Conservation (phyloP, 202 grass and related monocot species). For the Digitaria exilis region DNA sequence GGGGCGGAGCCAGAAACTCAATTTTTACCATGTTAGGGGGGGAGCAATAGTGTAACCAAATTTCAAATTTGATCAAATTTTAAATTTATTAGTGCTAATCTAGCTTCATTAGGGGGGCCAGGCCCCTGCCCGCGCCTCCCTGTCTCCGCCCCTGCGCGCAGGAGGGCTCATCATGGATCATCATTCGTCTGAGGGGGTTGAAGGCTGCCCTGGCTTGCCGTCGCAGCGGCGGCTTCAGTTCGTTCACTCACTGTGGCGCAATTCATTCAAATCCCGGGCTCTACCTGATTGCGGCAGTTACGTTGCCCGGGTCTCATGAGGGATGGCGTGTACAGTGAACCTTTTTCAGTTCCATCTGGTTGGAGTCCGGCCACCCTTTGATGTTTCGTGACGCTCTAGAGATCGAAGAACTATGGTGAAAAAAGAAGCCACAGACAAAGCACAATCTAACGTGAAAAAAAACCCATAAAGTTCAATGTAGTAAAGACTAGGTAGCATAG, state of each 20-base stretch:
- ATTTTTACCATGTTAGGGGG: no score
- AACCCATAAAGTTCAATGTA: no score
- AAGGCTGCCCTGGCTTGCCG: no score
- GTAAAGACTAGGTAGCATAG: no score
- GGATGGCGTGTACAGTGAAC: neutral
- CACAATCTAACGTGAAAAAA: neutral
- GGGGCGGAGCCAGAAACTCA: no score
- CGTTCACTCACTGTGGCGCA: neutral
- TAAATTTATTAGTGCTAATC: no score
- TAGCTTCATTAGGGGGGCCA: no score
- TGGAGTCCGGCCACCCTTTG: neutral
- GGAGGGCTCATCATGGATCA: conserved; percentile 48
- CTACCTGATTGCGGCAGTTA: conserved; percentile 32
- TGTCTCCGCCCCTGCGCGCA: no score
- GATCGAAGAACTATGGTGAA: neutral
- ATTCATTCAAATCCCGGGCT: neutral
- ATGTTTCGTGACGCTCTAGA: neutral
- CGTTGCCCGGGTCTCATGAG: neutral
- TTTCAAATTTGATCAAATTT: no score
- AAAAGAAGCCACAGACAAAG: neutral
- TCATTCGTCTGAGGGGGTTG: conserved; percentile 34
- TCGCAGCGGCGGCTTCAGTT: neutral
- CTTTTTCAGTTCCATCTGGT: neutral
- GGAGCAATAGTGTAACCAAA: no score
- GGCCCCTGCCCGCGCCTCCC: no score